Conservation (phyloP, 169 alveolate species). For the Plasmodium knowlesi region DNA sequence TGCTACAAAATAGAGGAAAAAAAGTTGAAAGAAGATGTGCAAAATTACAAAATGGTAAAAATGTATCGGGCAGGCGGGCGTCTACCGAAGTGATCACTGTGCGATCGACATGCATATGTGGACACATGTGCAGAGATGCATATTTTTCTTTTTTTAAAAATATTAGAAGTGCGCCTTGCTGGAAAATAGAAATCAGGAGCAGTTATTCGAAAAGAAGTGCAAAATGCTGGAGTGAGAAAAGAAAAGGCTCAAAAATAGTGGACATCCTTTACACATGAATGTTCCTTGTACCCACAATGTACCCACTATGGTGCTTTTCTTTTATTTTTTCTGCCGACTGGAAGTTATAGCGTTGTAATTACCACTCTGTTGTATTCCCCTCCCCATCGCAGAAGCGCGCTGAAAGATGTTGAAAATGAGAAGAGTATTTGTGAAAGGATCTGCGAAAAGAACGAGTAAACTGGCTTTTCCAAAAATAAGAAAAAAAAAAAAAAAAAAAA, state of each 20-base stretch:
- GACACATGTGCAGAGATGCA: neutral
- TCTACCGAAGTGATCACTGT: neutral
- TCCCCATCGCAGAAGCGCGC: conserved; percentile 10
- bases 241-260: neutral
- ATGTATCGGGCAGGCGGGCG: neutral
- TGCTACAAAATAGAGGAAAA: conserved; percentile 52
- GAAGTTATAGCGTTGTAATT: neutral
- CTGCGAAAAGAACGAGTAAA: conserved; percentile 54
- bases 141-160: conserved; percentile 8
- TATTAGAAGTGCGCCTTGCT: conserved; percentile 51
- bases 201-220: conserved; percentile 38
- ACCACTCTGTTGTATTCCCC: neutral
- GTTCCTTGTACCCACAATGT: neutral
- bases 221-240: conserved; percentile 33
- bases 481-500: neutral
- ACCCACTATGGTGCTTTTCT: neutral
- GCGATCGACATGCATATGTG: neutral
- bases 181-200: conserved; percentile 30
- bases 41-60: conserved; percentile 23
- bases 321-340: neutral
- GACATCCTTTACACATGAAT: neutral
- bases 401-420: conserved; percentile 62
- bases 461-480: neutral
- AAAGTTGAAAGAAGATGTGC: conserved; percentile 41
- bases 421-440: conserved; percentile 41